Percentiles rank a stretch among this genome's conserved stretches.
phyloP scores from a whole-genome alignment of 176 grass and related monocot species.

The Carex myosuroides region DNA sequence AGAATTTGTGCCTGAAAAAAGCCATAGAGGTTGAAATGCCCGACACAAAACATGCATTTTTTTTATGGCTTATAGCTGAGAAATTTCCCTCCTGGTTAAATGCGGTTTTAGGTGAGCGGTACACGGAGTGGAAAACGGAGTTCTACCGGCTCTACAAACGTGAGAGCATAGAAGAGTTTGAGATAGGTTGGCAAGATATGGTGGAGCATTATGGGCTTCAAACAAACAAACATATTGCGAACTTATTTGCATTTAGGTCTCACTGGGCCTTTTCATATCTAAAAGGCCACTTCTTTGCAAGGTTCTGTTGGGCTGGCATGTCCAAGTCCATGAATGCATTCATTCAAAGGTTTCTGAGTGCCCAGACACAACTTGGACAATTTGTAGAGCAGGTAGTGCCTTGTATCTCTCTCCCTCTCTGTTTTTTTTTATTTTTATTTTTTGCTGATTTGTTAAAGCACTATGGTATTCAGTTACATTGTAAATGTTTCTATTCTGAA shows the following conservation, averaged over 20 bases:
- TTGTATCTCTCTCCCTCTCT: background rate
- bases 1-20: slow-evolving; percentile 55
- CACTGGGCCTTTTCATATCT: slow-evolving; percentile 57
- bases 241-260: slow-evolving; percentile 38
- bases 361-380: slow-evolving; percentile 39
- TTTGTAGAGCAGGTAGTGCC: slow-evolving; percentile 51
- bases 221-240: slow-evolving; percentile 47
- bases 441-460: background rate
- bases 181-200: slow-evolving; percentile 61
- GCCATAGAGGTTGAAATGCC: slow-evolving; percentile 54
- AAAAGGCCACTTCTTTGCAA: slow-evolving; percentile 44
- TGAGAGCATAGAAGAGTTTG: slow-evolving; percentile 46
- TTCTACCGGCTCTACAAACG: slow-evolving; percentile 47
- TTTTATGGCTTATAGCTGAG: slow-evolving; percentile 37
- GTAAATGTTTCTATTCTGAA: background rate
- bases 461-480: background rate
- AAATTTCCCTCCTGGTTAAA: slow-evolving; percentile 62
- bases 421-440: background rate
- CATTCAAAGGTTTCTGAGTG: slow-evolving; percentile 50
- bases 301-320: slow-evolving; percentile 25
- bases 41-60: slow-evolving; percentile 57
- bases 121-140: slow-evolving; percentile 47
- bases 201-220: slow-evolving; percentile 44
- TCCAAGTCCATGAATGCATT: slow-evolving; percentile 52
- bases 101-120: slow-evolving; percentile 42